Base-by-base conservation (phyloP, 2,329 filamentous ascomycete genomes). In the Erysiphe pulchra region DNA sequence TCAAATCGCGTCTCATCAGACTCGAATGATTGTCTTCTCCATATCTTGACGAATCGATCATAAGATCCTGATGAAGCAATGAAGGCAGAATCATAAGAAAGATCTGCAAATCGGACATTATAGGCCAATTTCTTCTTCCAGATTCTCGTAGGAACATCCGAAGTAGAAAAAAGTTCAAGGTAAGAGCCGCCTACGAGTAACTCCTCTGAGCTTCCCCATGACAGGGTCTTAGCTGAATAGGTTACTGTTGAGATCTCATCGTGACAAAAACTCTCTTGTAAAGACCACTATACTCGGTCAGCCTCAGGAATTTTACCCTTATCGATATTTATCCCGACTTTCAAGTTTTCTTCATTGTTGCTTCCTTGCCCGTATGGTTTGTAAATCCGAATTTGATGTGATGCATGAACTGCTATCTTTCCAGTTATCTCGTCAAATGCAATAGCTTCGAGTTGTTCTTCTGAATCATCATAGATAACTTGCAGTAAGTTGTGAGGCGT, bases 11-110 rank as follows among this genome's bases (percentile, higher is more conserved):
- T 79, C 53, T 92, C 80, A 47, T 84, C 78, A 0, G 75, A 71
- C 13, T 84, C 84, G 57, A 87, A 94, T 9, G 80, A 80, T 20
- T 92, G 65, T 45, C 87, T 73, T 50, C 85, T 75, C 90, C 92
- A 98, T 54, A 95, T 72, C 62, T 98, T 95, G 52, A 92, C 76
- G 17, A 95, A 64, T 45, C 78, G 71, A 60, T 95, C 90, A 57
- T 82, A 74, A 44, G 69, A 65, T 38, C 84, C 80, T 12, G 80
- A 72, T 1, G 82, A 86, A 16, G 85, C 87, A 45, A 95, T 83
- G 49, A 92, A 75, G 17, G 77, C 77, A 12, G 83, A 86, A 59
- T 93, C 87, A 50, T 83, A 83, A 1, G 87, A 93, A 52, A 94
- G 75, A 9, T 70, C 66, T 2, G 85, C 85, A 47, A 78, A 72